Evolutionary conservation across 2,329 filamentous ascomycete genomes (phyloP), one percentile per base, ranked within the genome.

Genomic region (Zymoseptoria crescenta): DNA sequence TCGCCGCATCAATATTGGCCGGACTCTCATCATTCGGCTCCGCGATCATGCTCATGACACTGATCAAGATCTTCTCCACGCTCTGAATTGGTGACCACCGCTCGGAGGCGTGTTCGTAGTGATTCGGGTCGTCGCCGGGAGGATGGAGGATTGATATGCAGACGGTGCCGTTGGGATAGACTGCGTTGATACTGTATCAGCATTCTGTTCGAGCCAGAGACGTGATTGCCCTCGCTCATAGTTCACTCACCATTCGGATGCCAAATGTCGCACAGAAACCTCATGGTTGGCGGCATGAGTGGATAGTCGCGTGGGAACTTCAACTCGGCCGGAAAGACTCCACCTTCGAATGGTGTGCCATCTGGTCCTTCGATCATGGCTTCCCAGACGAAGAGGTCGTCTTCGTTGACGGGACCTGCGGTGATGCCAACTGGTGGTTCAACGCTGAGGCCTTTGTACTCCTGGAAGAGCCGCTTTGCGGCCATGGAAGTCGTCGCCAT

Each of bases 71-170:
- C 80, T 96, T 97, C 78, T 97, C 94, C 66, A 96, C 93, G 60
- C 88, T 94, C 78, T 97, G 94, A 63, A 97, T 96, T 10, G 93
- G 93, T 28, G 88, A 93, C 93, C 93, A 97, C 64, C 93, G 87
- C 79, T 97, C 94, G 1, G 88, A 91, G 7, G 94, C 93, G 69
- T 93, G 89, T 76, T 97, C 93, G 81, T 97, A 97, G 79, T 96
- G 92, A 78, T 96, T 96, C 57, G 94, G 94, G 75, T 97, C 93
- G 77, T 97, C 93, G 69, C 94, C 93, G 2, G 93, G 93, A 2
- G 93, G 88, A 75, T 97, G 93, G 1, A 97, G 86, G 77, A 97
- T 97, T n/a, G 90, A 96, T 71, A 97, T 97, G 79, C 93, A 97
- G 68, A 97, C 94, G 19, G 93, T 83, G 64, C 93, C 93, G 73